Conservation (phyloP, 495 filamentous ascomycete species). For the Penicillium longicatenatum region DNA sequence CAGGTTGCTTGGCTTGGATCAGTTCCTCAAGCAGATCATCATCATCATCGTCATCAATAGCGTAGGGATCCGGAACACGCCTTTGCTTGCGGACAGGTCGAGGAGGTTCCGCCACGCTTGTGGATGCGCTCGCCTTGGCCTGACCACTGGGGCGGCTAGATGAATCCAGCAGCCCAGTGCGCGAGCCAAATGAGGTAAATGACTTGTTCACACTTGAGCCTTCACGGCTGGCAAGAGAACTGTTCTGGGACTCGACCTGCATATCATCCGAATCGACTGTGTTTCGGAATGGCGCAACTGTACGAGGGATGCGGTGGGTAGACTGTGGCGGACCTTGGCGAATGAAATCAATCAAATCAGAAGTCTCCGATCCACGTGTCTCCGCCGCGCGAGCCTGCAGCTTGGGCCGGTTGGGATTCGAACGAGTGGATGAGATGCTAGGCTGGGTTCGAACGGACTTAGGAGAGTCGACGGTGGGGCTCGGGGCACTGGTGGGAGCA, state of each 20-base stretch:
- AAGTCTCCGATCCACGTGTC: conserved; percentile 63
- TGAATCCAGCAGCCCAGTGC: conserved; percentile 57
- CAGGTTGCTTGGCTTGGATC: conserved; percentile 43
- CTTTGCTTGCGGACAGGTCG: conserved; percentile 63
- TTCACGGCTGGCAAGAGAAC: conserved; percentile 47
- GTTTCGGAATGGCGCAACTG: conserved; percentile 79
- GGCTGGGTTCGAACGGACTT: conserved; percentile 3
- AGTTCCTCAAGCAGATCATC: conserved; percentile 70
- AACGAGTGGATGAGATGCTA: conserved; percentile 13
- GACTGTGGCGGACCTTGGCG: conserved; percentile 70
- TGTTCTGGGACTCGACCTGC: conserved; percentile 37
- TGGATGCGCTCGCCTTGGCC: conserved; percentile 19
- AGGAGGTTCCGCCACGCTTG: conserved; percentile 25
- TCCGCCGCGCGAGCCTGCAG: conserved; percentile 75
- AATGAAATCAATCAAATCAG: conserved; percentile 93
- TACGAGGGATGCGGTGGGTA: conserved; percentile 72
- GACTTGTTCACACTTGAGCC: conserved; percentile 47
- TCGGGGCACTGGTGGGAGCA: conserved; percentile 52
- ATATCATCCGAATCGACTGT: conserved; percentile 86
- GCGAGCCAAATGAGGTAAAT: conserved; percentile 57
- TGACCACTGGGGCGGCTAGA: conserved; percentile 25
- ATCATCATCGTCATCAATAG: conserved; percentile 83
- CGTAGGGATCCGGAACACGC: conserved; percentile 85
- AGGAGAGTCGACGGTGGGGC: conserved; percentile 20
- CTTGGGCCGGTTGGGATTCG: conserved; percentile 36